Percentiles rank a stretch among this genome's conserved stretches.
phyloP scores from a whole-genome alignment of 169 alveolate species.

The Plasmodium gallinaceum region DNA sequence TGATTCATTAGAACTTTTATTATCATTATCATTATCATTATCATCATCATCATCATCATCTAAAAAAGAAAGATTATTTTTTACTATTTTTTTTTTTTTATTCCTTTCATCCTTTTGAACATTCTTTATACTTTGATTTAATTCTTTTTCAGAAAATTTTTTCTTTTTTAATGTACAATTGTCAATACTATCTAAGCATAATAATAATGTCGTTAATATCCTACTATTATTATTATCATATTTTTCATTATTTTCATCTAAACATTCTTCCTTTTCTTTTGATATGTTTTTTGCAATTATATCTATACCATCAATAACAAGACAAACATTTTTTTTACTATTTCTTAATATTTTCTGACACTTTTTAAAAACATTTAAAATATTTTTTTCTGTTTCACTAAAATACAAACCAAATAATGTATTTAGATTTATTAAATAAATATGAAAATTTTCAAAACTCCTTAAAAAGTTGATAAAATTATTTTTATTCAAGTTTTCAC shows the following conservation, averaged over 20 bases:
- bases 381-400: conserved; percentile 65
- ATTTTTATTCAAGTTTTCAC: conserved; percentile 47
- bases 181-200: conserved; percentile 66
- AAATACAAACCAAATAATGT: conserved; percentile 68
- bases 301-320: conserved; percentile 67
- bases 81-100: background rate
- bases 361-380: conserved; percentile 42
- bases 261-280: too few species aligned
- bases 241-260: background rate
- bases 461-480: conserved; percentile 19
- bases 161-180: conserved; percentile 15
- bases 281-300: conserved; percentile 15
- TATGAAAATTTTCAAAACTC: conserved; percentile 15
- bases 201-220: conserved; percentile 38
- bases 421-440: conserved; percentile 35
- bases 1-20: background rate
- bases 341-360: conserved; percentile 13
- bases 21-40: background rate
- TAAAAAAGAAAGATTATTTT: background rate
- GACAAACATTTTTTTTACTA: conserved; percentile 3
- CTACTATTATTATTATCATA: conserved; percentile 7
- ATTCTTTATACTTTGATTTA: background rate
- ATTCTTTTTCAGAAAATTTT: background rate
- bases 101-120: background rate
- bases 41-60: background rate